Conservation (phyloP, 495 filamentous ascomycete species). For the Viridothelium virens region DNA sequence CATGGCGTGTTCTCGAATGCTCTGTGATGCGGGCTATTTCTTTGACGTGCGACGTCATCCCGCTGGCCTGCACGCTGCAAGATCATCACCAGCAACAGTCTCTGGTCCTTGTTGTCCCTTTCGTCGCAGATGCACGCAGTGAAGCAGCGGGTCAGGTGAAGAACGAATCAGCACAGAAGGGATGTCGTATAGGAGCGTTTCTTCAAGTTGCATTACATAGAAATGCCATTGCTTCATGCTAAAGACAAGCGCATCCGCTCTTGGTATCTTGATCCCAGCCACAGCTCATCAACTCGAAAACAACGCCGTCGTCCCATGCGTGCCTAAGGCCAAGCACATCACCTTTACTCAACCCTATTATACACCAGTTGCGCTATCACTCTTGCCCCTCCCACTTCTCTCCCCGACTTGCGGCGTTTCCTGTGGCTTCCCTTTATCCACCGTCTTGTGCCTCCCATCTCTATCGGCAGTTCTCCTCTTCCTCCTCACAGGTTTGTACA, state of each 20-base stretch:
- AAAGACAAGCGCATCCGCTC: neutral
- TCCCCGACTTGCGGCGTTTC: constrained; percentile 20
- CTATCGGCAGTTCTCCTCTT: constrained; percentile 34
- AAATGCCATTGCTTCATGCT: neutral
- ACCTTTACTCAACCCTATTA: neutral
- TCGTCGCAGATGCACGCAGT: neutral
- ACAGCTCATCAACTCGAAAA: too few relatives aligned
- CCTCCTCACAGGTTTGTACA: constrained; percentile 67
- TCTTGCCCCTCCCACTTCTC: constrained; percentile 9
- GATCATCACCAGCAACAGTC: neutral
- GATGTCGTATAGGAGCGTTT: too few relatives aligned
- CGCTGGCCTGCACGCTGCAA: neutral
- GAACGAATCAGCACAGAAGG: too few relatives aligned
- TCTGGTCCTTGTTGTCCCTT: neutral
- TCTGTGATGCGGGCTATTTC: neutral
- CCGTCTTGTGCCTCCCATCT: constrained; percentile 17
- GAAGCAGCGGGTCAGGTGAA: neutral
- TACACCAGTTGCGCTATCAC: neutral
- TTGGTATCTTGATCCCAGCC: neutral
- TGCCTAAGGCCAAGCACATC: too few relatives aligned
- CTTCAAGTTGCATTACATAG: too few relatives aligned
- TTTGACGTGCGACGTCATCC: constrained; percentile 3
- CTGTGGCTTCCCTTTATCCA: constrained; percentile 19
- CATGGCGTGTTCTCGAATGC: neutral
- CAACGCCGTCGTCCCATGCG: too few relatives aligned